Conservation (phyloP, 169 alveolate species). For the Plasmodium fragile region DNA sequence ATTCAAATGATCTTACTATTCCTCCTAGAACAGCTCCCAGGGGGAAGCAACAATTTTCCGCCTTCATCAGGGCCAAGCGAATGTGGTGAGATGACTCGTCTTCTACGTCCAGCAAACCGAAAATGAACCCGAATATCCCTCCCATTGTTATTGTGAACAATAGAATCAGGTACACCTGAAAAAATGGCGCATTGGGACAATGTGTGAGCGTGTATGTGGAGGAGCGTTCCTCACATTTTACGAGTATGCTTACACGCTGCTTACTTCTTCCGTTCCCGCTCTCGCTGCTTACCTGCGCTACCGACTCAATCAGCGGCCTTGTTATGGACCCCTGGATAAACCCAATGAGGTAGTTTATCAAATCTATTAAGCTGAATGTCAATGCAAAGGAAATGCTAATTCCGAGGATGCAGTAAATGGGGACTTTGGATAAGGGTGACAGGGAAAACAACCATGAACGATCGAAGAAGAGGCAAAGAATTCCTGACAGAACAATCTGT, state of each 20-base stretch:
- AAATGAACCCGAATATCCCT: conserved; percentile 94
- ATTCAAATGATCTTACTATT: conserved; percentile 77
- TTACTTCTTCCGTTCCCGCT: not conserved
- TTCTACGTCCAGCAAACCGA: conserved; percentile 95
- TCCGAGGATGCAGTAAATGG: conserved; percentile 95
- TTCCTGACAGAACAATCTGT: conserved; percentile 90
- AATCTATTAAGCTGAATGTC: conserved; percentile 93
- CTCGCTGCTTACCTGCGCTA: conserved; percentile 84
- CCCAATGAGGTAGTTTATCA: conserved; percentile 91
- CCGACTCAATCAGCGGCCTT: conserved; percentile 92
- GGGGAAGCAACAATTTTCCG: conserved; percentile 94
- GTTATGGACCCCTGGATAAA: conserved; percentile 87
- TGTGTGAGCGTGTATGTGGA: not conserved
- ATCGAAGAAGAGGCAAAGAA: conserved; percentile 92
- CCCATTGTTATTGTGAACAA: conserved; percentile 94
- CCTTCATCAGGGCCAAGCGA: conserved; percentile 92
- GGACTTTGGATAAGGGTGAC: conserved; percentile 88
- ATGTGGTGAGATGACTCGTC: conserved; percentile 92
- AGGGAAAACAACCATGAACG: conserved; percentile 92
- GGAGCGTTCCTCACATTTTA: not conserved
- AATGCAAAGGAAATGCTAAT: conserved; percentile 95
- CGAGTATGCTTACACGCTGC: not conserved
- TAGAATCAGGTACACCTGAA: conserved; percentile 90
- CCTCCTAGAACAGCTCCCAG: conserved; percentile 95
- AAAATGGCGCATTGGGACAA: not conserved